These are phyloP conservation scores for Cydonia oblonga DNA, from an alignment of 331 rosid species.

Conservation along the genomic window DNA sequence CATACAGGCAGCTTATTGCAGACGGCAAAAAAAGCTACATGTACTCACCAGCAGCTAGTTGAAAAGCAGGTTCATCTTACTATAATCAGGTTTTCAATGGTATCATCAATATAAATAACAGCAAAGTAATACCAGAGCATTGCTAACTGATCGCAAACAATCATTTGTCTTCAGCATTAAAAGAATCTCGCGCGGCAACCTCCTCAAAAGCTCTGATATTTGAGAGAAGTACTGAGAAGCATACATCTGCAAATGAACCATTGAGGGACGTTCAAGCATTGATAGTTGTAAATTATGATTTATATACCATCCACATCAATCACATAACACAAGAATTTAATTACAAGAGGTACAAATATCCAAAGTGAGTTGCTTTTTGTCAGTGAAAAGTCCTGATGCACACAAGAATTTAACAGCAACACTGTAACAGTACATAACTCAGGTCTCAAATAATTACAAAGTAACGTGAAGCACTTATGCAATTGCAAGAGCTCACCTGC, in stretches of 20 bases:
- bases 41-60: neutral
- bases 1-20: neutral
- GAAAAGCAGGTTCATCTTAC: neutral
- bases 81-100: neutral
- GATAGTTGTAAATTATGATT: neutral
- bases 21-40: neutral
- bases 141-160: conserved; percentile 86
- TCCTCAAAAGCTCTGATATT: conserved; percentile 86
- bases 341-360: neutral
- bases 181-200: conserved; percentile 85
- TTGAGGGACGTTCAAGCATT: neutral
- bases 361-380: neutral
- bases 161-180: conserved; percentile 97
- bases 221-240: conserved; percentile 85
- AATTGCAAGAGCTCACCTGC: conserved; percentile 49
- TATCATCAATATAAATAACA: neutral
- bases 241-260: conserved; percentile 49
- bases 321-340: neutral
- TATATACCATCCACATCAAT: conserved; percentile 3
- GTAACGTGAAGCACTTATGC: neutral
- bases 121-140: conserved; percentile 48
- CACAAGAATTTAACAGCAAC: neutral
- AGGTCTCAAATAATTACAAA: no score
- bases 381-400: neutral
- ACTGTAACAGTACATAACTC: neutral